These are phyloP conservation scores for Schwanniomyces occidentalis DNA, from an alignment of 805 yeast genomes.

Conservation along the genomic window DNA sequence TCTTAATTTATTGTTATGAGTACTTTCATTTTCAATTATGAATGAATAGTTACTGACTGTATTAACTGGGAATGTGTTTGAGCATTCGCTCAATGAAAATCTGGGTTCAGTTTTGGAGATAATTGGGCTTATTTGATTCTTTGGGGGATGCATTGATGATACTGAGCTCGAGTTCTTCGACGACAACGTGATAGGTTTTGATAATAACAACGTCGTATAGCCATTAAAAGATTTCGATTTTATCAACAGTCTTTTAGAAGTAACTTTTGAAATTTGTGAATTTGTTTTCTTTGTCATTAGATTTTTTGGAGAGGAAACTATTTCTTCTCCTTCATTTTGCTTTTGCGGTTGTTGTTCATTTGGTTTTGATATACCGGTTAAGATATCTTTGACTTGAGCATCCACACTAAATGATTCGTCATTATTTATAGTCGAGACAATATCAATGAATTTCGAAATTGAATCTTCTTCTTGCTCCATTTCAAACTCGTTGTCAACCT, in stretches of 20 bases:
- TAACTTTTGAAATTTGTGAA: constrained; percentile 5
- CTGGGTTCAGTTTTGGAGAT: constrained; percentile 3
- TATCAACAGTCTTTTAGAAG: constrained; percentile 9
- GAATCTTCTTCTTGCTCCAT: no score
- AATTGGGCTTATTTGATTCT: not conserved
- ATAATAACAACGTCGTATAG: not conserved
- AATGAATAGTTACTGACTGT: constrained; percentile 18
- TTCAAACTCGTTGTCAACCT: not conserved
- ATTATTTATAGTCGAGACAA: no score
- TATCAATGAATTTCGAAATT: no score
- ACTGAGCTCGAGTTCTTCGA: constrained; percentile 6
- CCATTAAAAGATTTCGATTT: constrained; percentile 14
- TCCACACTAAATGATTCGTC: no score
- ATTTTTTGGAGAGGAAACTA: no score
- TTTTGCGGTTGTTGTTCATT: constrained; percentile 4
- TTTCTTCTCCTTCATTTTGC: no score
- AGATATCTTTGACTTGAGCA: no score
- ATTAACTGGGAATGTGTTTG: constrained; percentile 15
- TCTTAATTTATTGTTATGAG: constrained; percentile 7
- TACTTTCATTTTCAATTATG: constrained; percentile 17
- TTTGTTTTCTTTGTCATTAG: constrained; percentile 3
- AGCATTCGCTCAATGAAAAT: constrained; percentile 15
- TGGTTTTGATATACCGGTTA: no score
- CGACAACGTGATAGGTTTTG: no score
- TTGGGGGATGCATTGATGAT: constrained; percentile 1